Percentiles rank a stretch among this genome's conserved stretches.
Conservation (phyloP, 129 eudicot genomes). For the Logfia minima region DNA sequence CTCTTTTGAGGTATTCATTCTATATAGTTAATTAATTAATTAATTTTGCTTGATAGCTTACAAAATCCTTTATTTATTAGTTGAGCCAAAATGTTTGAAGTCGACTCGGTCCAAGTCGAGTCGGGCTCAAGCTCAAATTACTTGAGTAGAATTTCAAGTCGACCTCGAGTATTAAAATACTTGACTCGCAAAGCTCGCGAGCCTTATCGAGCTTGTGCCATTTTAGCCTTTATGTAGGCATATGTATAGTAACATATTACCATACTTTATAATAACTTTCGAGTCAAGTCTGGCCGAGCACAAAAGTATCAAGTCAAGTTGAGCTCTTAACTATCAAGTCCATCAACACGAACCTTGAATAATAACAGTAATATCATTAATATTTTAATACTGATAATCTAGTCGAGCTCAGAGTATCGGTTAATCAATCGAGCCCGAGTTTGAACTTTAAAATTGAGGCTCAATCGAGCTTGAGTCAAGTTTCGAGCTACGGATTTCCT, state of each 20-base stretch:
- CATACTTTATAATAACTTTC: too few species aligned
- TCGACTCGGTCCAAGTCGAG: neutral
- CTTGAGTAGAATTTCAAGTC: too few species aligned
- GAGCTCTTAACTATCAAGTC: too few species aligned
- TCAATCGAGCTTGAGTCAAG: neutral
- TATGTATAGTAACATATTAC: too few species aligned
- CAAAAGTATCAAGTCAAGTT: too few species aligned
- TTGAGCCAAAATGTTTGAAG: neutral
- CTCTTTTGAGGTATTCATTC: slow-evolving; percentile 48
- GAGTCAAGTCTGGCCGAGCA: too few species aligned
- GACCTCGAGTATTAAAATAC: too few species aligned
- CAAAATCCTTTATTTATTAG: neutral
- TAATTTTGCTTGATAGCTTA: neutral
- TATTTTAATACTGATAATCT: neutral
- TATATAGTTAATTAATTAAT: neutral
- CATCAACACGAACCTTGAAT: neutral
- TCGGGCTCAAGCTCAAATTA: too few species aligned
- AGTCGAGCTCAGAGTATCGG: neutral
- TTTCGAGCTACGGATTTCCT: neutral
- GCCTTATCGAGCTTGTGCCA: too few species aligned
- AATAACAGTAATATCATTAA: neutral
- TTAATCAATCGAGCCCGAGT: neutral
- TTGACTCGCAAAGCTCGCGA: too few species aligned
- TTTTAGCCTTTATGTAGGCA: too few species aligned
- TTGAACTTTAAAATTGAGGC: neutral